Conservation (phyloP, 768 basidiomycete species). For the Russula sp. region DNA sequence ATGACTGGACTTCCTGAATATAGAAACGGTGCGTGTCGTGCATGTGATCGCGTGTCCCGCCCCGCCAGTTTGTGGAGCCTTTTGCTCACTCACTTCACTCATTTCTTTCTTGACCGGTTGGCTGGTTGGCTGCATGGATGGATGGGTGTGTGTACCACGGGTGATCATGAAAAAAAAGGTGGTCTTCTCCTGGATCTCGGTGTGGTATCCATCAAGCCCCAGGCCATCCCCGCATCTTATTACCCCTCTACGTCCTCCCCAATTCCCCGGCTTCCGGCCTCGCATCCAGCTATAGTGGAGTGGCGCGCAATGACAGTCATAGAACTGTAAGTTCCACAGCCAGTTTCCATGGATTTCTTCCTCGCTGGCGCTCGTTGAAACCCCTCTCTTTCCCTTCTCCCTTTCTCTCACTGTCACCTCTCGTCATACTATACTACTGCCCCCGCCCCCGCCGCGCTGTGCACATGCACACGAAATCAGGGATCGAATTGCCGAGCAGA, state of each 20-base stretch:
- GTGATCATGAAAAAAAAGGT: constrained; percentile 45
- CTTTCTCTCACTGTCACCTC: no score
- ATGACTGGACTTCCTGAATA: constrained; percentile 96
- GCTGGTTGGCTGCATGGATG: not conserved
- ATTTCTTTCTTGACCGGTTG: not conserved
- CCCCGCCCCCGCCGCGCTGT: not conserved
- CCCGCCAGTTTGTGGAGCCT: constrained; percentile 14
- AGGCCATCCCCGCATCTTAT: constrained; percentile 45
- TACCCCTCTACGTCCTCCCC: constrained; percentile 47
- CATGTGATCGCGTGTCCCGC: constrained; percentile 15
- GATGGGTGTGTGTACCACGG: not conserved
- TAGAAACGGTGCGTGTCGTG: constrained; percentile 63
- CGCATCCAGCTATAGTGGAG: constrained; percentile 90
- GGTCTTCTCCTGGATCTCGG: constrained; percentile 85
- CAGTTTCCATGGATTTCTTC: not conserved
- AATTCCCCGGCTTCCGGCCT: constrained; percentile 64
- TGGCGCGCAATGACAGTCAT: constrained; percentile 97
- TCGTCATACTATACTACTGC: not conserved
- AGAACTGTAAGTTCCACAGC: constrained; percentile 57
- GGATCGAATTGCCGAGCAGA: constrained; percentile 71
- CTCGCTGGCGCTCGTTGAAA: constrained; percentile 13
- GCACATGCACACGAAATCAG: no score
- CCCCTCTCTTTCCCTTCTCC: no score
- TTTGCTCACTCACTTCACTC: constrained; percentile 20
- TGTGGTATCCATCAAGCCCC: constrained; percentile 65